These are phyloP conservation scores for Eurotiales sp. DNA, from an alignment of 2,329 filamentous ascomycete species.

Conservation along the genomic window DNA sequence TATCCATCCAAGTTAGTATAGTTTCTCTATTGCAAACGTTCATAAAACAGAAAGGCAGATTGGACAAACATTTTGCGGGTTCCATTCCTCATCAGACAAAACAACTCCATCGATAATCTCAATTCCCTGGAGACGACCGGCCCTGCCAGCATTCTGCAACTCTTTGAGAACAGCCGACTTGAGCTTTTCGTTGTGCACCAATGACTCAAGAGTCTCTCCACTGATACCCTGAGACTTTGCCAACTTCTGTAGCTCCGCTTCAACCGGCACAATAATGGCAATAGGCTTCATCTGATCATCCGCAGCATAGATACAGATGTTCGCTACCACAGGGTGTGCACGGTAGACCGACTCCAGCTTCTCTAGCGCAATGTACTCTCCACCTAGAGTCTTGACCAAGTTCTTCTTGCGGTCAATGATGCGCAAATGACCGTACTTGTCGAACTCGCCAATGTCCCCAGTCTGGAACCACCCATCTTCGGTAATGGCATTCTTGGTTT, in stretches of 20 bases:
- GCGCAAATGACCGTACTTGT: constrained; percentile 70
- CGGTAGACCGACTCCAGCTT: constrained; percentile 92
- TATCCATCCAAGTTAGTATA: constrained; percentile 35
- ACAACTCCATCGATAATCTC: constrained; percentile 44
- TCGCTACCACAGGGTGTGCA: constrained; percentile 70
- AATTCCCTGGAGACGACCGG: constrained; percentile 35
- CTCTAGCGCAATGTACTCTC: constrained; percentile 95
- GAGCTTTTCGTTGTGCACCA: constrained; percentile 53
- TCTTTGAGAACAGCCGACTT: constrained; percentile 39
- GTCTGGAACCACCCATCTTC: constrained; percentile 95
- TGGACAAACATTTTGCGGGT: constrained; percentile 37
- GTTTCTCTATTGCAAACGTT: too few species aligned
- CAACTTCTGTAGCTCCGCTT: constrained; percentile 54
- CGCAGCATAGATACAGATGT: constrained; percentile 84
- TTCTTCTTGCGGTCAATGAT: constrained; percentile 99
- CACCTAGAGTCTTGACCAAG: constrained; percentile 89
- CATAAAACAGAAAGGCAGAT: neutral
- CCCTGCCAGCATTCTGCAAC: constrained; percentile 34
- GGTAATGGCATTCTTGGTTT: constrained; percentile 74
- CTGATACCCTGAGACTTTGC: constrained; percentile 58
- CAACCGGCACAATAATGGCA: constrained; percentile 68
- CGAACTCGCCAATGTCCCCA: constrained; percentile 90
- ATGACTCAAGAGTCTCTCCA: constrained; percentile 62
- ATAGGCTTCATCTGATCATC: constrained; percentile 71
- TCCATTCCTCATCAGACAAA: constrained; percentile 45